Evolutionary conservation across 768 basidiomycete species (phyloP), one percentile per base, ranked within the genome.

Genomic region (Macrolepiota dolichaula): DNA sequence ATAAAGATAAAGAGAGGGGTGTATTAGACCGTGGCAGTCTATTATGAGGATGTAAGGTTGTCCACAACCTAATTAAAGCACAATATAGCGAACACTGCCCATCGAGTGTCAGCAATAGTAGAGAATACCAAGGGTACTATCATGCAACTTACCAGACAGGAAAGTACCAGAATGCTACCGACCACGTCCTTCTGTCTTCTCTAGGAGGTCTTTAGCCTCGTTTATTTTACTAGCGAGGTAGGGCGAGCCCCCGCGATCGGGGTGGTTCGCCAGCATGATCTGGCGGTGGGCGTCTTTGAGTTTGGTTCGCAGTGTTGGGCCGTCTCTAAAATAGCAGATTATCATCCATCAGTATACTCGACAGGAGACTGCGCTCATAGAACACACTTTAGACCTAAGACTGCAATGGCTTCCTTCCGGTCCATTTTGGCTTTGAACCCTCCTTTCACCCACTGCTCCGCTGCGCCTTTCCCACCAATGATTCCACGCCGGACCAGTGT

Each of bases 141-240:
- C 12, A n/a, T n/a, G n/a, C n/a, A 24, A 36, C 35, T 57, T 38
- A 57, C 32, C 29, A n/a, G 13, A 12, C 19, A 38, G 15, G 37
- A 38, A 10, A 1, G 13, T 15, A 40, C 13, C 25, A 32, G 44
- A 27, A 22, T 9, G 36, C 69, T 66, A 76, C 62, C 77, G 71
- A 17, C 69, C 72, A 66, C 78, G 83, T 55, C 82, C 81, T 54
- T 89, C 87, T n/a, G 81, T 81, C 72, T 90, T 92, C 36, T 97
- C 95, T 51, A 97, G 73, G 60, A 96, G 65, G 68, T 94, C 96
- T 72, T 97, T 98, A 0, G 96, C 97, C 71, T 99, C 97, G 74
- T 99, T 99, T 64, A 98, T 96, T 82, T 99, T 98, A 69, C 94
- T 95, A 12, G 97, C 96, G 53, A 98, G 77, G 74, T 98, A 99